Percentiles rank a stretch among this genome's conserved stretches.
phyloP scores from a whole-genome alignment of 2,329 filamentous ascomycete genomes.

The Lomentospora prolificans region DNA sequence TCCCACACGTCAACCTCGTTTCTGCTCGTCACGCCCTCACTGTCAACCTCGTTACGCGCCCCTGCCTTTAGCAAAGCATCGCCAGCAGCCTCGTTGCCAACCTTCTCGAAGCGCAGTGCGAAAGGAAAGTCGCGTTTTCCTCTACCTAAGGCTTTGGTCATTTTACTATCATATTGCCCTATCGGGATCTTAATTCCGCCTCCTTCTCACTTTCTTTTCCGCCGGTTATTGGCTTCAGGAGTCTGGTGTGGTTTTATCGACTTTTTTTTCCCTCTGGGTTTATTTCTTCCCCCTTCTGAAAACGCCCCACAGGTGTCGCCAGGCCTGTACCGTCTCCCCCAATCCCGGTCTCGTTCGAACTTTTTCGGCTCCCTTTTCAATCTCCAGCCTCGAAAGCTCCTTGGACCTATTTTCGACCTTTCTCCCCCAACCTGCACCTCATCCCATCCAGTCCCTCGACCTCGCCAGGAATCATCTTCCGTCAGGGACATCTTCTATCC shows the following conservation, averaged over 20 bases:
- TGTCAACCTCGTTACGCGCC: neutral
- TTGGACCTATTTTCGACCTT: constrained; percentile 2
- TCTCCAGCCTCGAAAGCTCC: constrained; percentile 8
- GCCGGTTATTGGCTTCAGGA: neutral
- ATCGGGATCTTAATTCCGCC: neutral
- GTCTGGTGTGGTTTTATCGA: neutral
- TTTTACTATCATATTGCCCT: neutral
- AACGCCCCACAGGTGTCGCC: neutral
- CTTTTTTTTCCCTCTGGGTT: neutral
- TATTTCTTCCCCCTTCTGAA: constrained; percentile 1
- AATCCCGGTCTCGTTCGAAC: constrained; percentile 7
- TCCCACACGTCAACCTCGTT: neutral
- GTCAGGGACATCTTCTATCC: constrained; percentile 1
- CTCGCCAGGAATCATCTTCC: neutral
- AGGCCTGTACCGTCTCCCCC: constrained; percentile 1
- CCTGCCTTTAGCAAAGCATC: neutral
- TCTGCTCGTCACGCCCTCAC: neutral
- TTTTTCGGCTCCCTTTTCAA: constrained; percentile 6
- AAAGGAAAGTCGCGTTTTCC: neutral
- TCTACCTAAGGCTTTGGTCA: neutral
- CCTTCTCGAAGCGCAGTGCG: neutral
- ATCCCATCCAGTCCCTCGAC: neutral
- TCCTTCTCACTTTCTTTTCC: neutral
- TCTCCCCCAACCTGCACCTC: constrained; percentile 1
- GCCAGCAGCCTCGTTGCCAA: neutral